A percentile compares a stretch with the other conserved stretches of the same genome.
Evolutionary conservation across 768 basidiomycete genomes (phyloP).

Genomic region (Podaxis sp.): DNA sequence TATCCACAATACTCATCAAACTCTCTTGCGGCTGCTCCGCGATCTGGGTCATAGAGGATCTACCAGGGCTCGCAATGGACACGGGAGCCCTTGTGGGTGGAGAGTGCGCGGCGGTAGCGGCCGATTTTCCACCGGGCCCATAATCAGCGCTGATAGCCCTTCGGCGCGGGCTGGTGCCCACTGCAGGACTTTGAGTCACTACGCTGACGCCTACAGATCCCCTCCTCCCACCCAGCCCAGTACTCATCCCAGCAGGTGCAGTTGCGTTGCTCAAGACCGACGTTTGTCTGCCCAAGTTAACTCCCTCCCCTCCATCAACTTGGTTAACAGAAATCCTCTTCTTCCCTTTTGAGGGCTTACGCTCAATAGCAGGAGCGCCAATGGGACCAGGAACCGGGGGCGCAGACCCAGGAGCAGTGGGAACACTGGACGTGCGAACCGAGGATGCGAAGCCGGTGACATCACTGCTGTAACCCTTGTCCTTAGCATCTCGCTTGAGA

Average conservation of each 20-base stretch:
- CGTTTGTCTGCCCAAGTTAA: not conserved
- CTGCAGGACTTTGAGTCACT: constrained; percentile 1
- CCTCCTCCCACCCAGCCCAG: not conserved
- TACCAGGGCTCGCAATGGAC: constrained; percentile 1
- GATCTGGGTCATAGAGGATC: not conserved
- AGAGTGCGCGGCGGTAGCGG: not conserved
- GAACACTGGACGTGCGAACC: not conserved
- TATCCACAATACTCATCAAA: constrained; percentile 69
- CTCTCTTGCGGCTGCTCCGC: constrained; percentile 21
- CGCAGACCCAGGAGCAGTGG: not conserved
- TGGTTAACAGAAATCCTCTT: not conserved
- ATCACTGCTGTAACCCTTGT: constrained; percentile 6
- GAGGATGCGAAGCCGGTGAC: not conserved
- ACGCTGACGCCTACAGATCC: constrained; percentile 5
- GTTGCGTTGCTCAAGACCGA: not conserved
- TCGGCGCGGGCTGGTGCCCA: not conserved
- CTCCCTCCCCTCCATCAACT: not conserved
- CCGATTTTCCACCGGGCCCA: not conserved
- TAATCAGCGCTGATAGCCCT: constrained; percentile 2
- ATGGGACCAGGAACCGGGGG: not conserved
- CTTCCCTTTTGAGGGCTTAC: not conserved
- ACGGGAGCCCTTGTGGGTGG: not conserved
- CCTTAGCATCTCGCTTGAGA: not conserved
- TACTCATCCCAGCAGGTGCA: not conserved
- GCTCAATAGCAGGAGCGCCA: not conserved